Evolutionary conservation across 495 filamentous ascomycete species (phyloP), one percentile per base, ranked within the genome.

Genomic region (Staphylotrichum tortipilum): DNA sequence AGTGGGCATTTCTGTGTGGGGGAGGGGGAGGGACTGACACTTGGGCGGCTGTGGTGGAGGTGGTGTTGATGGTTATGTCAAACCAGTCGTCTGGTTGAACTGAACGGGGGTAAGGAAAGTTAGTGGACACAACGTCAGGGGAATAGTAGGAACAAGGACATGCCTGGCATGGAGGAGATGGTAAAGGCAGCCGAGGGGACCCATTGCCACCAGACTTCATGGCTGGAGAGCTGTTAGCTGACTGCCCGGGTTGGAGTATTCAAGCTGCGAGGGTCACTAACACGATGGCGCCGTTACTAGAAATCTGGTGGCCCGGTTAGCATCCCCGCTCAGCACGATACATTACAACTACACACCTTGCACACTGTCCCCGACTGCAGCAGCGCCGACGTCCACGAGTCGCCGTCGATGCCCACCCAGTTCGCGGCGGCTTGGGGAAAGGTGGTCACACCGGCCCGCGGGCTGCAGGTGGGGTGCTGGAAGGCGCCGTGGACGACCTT

Each of bases 141-240:
- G 18, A 10, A 10, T 3, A 21, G 4, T 21, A 15, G 31, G 14
- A 12, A 1, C 42, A 22, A 15, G 23, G 7, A 48, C 52, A 19
- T 52, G 49, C 61, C 54, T 39, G 63, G 56, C 40, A 66, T 28
- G 3, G 53, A 44, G 0, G 56, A 11, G 43, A 66, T 56, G 7
- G 56, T 58, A 22, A 47, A 58, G 0, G 59, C 50, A 1, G 31
- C 44, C 0, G 38, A 45, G 0, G 63, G 63, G 0, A 58, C 37
- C 63, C 63, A 66, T 41, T 66, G 61, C 56, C 59, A 66, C 59
- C 59, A 64, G 0, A 57, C 57, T 38, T 60, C 47, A 44, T 64
- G 41, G 44, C 59, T 60, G n/a, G 14, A 3, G 17, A 17, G 8
- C 6, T n/a, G n/a, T n/a, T n/a, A n/a, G n/a, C n/a, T 3, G 17